Evolutionary conservation across 116 monocot genomes (phyloP).

Genomic region (Posidonia oceanica): DNA sequence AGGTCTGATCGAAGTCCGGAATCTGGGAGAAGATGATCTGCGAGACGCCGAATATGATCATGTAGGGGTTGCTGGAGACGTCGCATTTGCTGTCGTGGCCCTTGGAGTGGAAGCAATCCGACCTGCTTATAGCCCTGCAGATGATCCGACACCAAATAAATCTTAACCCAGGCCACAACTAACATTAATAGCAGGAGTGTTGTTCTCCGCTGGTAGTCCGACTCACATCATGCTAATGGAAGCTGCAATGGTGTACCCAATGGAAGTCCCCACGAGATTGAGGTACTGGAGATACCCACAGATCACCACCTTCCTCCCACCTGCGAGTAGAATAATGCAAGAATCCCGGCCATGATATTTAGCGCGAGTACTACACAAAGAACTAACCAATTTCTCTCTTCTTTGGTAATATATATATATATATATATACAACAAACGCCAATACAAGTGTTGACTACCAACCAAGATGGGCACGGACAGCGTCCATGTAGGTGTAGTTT

Average conservation of each 20-base stretch:
- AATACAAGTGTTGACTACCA: not conserved
- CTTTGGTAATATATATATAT: no score
- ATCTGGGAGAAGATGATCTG: conserved; percentile 82
- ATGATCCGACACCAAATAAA: not conserved
- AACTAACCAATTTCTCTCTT: no score
- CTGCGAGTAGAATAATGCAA: conserved; percentile 5
- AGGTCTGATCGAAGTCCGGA: conserved; percentile 76
- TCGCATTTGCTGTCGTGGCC: conserved; percentile 42
- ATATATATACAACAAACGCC: no score
- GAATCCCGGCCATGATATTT: not conserved
- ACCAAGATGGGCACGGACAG: conserved; percentile 41
- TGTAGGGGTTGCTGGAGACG: conserved; percentile 58
- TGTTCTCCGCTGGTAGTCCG: no score
- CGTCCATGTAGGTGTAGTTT: conserved; percentile 64
- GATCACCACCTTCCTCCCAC: conserved; percentile 33
- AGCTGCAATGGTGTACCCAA: conserved; percentile 52
- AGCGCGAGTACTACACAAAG: no score
- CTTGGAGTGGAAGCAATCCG: conserved; percentile 73
- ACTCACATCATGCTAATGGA: conserved; percentile 49
- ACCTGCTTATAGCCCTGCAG: conserved; percentile 40
- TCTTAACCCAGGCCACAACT: not conserved
- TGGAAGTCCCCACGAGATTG: conserved; percentile 37
- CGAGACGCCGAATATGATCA: conserved; percentile 65
- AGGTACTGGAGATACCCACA: conserved; percentile 51
- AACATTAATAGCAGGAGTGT: not conserved